Percentiles rank a stretch among this genome's conserved stretches.
Evolutionary conservation across 2,329 filamentous ascomycete species (phyloP).

Genomic region (Colletotrichum sidae): DNA sequence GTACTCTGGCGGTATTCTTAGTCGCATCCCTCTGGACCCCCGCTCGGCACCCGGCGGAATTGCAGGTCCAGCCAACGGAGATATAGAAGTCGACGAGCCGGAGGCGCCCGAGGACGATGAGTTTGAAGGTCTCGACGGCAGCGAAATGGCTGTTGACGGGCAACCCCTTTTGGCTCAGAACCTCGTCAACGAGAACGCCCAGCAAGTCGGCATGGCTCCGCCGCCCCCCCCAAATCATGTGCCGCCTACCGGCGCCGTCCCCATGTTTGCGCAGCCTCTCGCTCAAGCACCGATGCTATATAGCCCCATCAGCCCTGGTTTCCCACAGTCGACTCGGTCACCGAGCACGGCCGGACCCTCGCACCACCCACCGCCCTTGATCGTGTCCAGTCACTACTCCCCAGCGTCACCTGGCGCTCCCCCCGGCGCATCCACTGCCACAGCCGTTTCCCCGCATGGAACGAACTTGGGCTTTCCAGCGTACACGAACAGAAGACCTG

Average conservation of each 20-base stretch:
- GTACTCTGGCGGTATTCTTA: slow-evolving; percentile 25
- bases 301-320: slow-evolving; percentile 29
- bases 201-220: slow-evolving; percentile 20
- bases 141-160: slow-evolving; percentile 52
- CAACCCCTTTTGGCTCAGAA: slow-evolving; percentile 37
- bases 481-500: slow-evolving; percentile 29
- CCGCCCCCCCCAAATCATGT: slow-evolving; percentile 32
- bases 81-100: slow-evolving; percentile 52
- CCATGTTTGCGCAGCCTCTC: slow-evolving; percentile 34
- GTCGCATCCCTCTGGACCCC: slow-evolving; percentile 7
- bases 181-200: slow-evolving; percentile 35
- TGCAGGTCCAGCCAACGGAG: slow-evolving; percentile 41
- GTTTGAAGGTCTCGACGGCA: slow-evolving; percentile 53
- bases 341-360: slow-evolving; percentile 19
- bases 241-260: slow-evolving; percentile 20
- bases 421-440: slow-evolving; percentile 26
- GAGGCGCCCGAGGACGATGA: slow-evolving; percentile 57
- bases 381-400: slow-evolving; percentile 33
- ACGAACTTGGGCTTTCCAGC: slow-evolving; percentile 33
- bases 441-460: slow-evolving; percentile 33
- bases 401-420: slow-evolving; percentile 12
- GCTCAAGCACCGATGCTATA: slow-evolving; percentile 29
- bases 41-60: slow-evolving; percentile 37
- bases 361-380: slow-evolving; percentile 30
- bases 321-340: slow-evolving; percentile 26